These are phyloP conservation scores for Fraxinus xanthoxyloides DNA, from an alignment of 305 asterid species.

Conservation along the genomic window DNA sequence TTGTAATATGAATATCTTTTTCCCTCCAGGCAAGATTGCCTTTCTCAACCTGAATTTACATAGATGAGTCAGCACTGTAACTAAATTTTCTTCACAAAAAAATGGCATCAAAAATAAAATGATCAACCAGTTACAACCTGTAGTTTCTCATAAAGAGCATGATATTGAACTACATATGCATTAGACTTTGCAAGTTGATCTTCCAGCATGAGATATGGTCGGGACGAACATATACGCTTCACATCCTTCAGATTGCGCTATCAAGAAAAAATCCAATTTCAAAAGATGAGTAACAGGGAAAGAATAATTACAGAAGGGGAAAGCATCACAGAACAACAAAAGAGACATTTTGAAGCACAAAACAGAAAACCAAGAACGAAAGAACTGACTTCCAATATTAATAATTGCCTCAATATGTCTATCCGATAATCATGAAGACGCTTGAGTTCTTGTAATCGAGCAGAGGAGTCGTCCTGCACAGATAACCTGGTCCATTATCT, in stretches of 20 bases:
- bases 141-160: constrained; percentile 71
- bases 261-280: constrained; percentile 28
- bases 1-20: constrained; percentile 68
- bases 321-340: not conserved
- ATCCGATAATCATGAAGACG: constrained; percentile 78
- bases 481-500: constrained; percentile 4
- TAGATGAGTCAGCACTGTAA: constrained; percentile 24
- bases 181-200: constrained; percentile 82
- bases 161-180: constrained; percentile 65
- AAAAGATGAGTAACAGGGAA: constrained; percentile 20
- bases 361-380: constrained; percentile 13
- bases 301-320: constrained; percentile 7
- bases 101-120: constrained; percentile 30
- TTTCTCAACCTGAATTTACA: constrained; percentile 64
- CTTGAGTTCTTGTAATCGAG: constrained; percentile 66
- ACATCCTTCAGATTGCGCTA: constrained; percentile 77
- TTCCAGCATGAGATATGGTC: constrained; percentile 61
- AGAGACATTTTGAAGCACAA: not conserved
- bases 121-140: constrained; percentile 64
- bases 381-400: constrained; percentile 66
- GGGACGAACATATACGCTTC: constrained; percentile 65
- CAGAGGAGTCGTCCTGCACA: constrained; percentile 66
- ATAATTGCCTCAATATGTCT: constrained; percentile 60
- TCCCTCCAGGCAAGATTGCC: constrained; percentile 85
- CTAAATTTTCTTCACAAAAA: constrained; percentile 14